These are phyloP conservation scores for Teratosphaeria viscida DNA, from an alignment of 2,329 filamentous ascomycete species.

Conservation along the genomic window DNA sequence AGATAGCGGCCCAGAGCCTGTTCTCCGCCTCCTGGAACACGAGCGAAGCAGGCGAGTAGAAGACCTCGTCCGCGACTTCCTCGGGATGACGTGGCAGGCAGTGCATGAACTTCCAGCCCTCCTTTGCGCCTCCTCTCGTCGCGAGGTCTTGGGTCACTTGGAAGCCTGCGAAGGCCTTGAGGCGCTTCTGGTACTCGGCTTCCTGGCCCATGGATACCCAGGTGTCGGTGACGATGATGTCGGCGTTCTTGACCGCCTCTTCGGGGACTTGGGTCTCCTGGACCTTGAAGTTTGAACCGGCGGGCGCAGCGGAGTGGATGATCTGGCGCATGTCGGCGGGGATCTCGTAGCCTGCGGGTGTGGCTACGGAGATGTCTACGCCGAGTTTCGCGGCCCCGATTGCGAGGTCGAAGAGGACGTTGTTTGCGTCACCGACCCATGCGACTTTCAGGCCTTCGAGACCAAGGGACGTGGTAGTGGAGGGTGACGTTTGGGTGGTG, in stretches of 20 bases:
- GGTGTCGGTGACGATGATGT: slow-evolving; percentile 90
- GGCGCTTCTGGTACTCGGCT: slow-evolving; percentile 62
- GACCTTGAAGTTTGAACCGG: slow-evolving; percentile 2
- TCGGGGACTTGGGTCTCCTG: slow-evolving; percentile 68
- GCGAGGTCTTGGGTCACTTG: slow-evolving; percentile 85
- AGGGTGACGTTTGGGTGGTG: slow-evolving; percentile 19
- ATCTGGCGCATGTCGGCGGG: slow-evolving; percentile 62
- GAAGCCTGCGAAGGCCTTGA: slow-evolving; percentile 78
- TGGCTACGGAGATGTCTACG: slow-evolving; percentile 75
- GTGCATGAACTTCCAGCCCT: slow-evolving; percentile 96
- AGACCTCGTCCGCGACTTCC: slow-evolving; percentile 90
- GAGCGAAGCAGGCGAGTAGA: slow-evolving; percentile 74
- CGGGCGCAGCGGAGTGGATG: slow-evolving; percentile 43
- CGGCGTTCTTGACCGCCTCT: slow-evolving; percentile 72
- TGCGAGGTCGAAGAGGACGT: slow-evolving; percentile 88
- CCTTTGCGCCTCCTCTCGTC: slow-evolving; percentile 71
- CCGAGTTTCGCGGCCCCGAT: slow-evolving; percentile 82
- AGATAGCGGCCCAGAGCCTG: slow-evolving; percentile 77
- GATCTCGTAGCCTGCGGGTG: slow-evolving; percentile 75
- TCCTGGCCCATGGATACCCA: slow-evolving; percentile 99
- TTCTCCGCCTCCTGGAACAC: slow-evolving; percentile 96
- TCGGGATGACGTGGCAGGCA: slow-evolving; percentile 85
- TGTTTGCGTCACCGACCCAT: slow-evolving; percentile 95
- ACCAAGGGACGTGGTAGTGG: slow-evolving; percentile 43
- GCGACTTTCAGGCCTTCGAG: slow-evolving; percentile 80